Base-by-base conservation (phyloP, 148 eudicot genomes). In the Nepenthes gracilis region DNA sequence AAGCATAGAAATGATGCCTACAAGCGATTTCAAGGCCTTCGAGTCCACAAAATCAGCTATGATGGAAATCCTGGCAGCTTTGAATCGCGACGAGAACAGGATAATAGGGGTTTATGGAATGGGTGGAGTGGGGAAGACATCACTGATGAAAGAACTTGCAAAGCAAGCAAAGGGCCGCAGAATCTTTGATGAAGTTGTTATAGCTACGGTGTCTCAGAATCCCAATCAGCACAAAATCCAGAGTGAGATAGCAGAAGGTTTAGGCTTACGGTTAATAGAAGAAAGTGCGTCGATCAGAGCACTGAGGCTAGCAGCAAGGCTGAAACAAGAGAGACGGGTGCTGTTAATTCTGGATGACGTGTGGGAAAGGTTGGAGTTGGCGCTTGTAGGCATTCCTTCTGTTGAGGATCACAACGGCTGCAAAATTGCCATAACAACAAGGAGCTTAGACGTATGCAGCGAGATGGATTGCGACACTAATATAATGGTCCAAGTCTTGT, bases 91-190 rank as follows among this genome's bases (percentile, higher is more conserved):
- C 7, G 47, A 60, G 2, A 70, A 50, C 45, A 52, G 15, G 2
- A 55, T 76, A 11, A 76, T 82, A 9, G 79, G 83, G 50, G 68
- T 79, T 36, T 79, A 72, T 66, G 86, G 83, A 13, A 76, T 82
- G 83, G 81, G 71, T 4, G 83, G 86, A 6, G 74, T 77, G 36
- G 87, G 81, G 14, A 79, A 82, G 55, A 82, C 83, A 14, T 76
- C 79, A 10, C 50, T 79, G 57, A 78, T 70, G 12, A 63, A 68
- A 48, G 63, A 70, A 64, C 73, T 83, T 3, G 66, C 52, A 0
- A 62, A 65, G 35, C 58, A 54, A 35, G 71, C 64, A n/a, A 83
- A 60, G 64, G 66, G 49, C 12, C 55, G 43, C 47, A 62, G 61
- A 2, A 45, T 77, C 60, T 83, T 80, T 70, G 82, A 83, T 72